Base-by-base conservation (phyloP, 805 yeast genomes). In the Kregervanrija delftensis region DNA sequence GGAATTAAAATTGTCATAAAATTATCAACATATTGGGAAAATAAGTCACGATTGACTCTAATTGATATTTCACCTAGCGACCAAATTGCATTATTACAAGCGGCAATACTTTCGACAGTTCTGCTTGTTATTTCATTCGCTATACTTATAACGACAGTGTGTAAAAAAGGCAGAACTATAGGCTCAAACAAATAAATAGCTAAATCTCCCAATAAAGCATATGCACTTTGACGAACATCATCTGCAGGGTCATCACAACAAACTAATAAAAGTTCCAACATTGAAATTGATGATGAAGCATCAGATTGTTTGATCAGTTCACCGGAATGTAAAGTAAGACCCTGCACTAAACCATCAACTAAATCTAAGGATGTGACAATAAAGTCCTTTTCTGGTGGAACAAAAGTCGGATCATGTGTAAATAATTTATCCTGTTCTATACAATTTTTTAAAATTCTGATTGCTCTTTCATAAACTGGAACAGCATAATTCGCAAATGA, bases 201-300 rank as follows among this genome's bases (percentile, higher is more conserved):
- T 63, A 93, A 72, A 63, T 93, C 99, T 28, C 99, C 99, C 13
- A 91, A 59, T 31, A 93, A 67, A 0, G 98, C 97, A 66, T 81
- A 88, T 0, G 91, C 87, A 47, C 88, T 79, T 65, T 93, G 99
- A 51, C 97, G 76, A n/a, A 93, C 96, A 61, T 93, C 98, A 49
- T 80, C 81, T 22, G 73, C 76, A 4, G 78, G 74, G 60, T 88
- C 96, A 50, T 81, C 83, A 51, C 88, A 73, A 58, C 95, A 83
- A 39, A 77, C 71, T 30, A 85, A 55, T 45, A 90, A 59, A 40
- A 89, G 66, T 33, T 76, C 79, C 68, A 86, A 72, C 45, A 90
- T 58, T 12, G 65, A 52, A 2, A 59, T 59, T 30, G 30, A 36
- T 9, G 30, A 40, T 28, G 49, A 50, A 1, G 58, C 48, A 30